These are phyloP conservation scores for Solanum chmielewskii DNA, from an alignment of 257 asterid species.

Conservation along the genomic window DNA sequence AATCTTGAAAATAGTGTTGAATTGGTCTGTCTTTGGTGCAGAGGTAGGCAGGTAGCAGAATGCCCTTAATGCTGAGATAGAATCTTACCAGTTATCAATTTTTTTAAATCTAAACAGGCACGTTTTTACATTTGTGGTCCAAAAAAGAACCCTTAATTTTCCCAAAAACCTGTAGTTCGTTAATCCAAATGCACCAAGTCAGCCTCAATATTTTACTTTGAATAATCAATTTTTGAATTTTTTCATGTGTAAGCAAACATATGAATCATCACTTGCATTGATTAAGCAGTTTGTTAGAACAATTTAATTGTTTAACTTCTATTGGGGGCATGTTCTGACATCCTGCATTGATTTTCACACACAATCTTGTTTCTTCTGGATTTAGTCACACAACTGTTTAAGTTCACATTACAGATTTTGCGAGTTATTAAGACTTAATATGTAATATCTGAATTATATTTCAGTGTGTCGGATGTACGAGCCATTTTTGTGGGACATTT, in stretches of 20 bases:
- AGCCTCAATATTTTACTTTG: background rate
- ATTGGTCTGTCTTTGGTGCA: background rate
- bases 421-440: background rate
- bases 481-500: constrained; percentile 79
- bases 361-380: background rate
- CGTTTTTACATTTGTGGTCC: background rate
- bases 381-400: background rate
- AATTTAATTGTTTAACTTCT: background rate
- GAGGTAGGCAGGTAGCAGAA: background rate
- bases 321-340: background rate
- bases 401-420: background rate
- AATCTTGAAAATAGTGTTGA: background rate
- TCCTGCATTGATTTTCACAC: background rate
- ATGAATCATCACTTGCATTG: background rate
- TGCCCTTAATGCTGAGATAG: background rate
- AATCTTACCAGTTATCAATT: too few species aligned
- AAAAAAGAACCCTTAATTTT: background rate
- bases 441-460: constrained; percentile 10
- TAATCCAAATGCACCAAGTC: background rate
- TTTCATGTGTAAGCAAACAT: background rate
- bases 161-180: background rate
- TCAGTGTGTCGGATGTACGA: constrained; percentile 80
- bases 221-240: background rate
- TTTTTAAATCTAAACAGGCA: background rate
- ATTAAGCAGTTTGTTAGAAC: background rate